Conservation (phyloP, 2,329 filamentous ascomycete genomes). For the Berkeleyomyces basicola region DNA sequence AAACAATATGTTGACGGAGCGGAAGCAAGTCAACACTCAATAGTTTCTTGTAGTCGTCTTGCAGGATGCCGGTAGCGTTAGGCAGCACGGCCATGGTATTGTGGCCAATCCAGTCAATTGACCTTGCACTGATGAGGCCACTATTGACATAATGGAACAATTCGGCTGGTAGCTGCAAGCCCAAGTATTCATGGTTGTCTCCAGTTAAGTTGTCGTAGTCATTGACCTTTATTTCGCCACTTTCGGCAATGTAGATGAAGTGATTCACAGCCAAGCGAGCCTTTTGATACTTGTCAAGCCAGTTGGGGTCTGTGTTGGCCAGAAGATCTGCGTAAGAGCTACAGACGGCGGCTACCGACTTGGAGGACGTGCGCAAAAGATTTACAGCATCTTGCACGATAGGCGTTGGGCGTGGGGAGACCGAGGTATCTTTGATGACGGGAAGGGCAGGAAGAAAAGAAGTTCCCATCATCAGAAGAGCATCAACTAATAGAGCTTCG, state of each 20-base stretch:
- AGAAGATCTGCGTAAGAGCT: slow-evolving; percentile 66
- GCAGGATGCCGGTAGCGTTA: slow-evolving; percentile 70
- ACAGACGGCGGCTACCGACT: slow-evolving; percentile 56
- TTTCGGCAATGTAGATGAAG: slow-evolving; percentile 62
- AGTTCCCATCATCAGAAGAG: slow-evolving; percentile 67
- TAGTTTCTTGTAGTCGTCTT: slow-evolving; percentile 64
- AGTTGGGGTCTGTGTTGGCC: slow-evolving; percentile 52
- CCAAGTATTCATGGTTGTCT: slow-evolving; percentile 79
- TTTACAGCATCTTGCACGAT: slow-evolving; percentile 63
- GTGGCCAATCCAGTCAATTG: slow-evolving; percentile 69
- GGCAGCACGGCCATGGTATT: slow-evolving; percentile 62
- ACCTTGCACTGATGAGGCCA: slow-evolving; percentile 61
- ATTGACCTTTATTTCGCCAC: slow-evolving; percentile 62
- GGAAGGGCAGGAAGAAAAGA: slow-evolving; percentile 68
- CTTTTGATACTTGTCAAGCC: slow-evolving; percentile 74
- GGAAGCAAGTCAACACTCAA: slow-evolving; percentile 59
- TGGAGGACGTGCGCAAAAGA: slow-evolving; percentile 52
- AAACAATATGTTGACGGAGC: slow-evolving; percentile 59
- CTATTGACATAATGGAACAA: slow-evolving; percentile 78
- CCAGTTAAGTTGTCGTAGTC: slow-evolving; percentile 57
- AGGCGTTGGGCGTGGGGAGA: slow-evolving; percentile 37
- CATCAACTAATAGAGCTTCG: slow-evolving; percentile 66
- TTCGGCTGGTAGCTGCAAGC: slow-evolving; percentile 77
- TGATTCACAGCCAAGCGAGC: slow-evolving; percentile 75
- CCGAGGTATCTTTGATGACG: slow-evolving; percentile 44